Percentiles rank a stretch among this genome's conserved stretches.
phyloP scores from a whole-genome alignment of 2,329 filamentous ascomycete genomes.

The Colletotrichum sp. region DNA sequence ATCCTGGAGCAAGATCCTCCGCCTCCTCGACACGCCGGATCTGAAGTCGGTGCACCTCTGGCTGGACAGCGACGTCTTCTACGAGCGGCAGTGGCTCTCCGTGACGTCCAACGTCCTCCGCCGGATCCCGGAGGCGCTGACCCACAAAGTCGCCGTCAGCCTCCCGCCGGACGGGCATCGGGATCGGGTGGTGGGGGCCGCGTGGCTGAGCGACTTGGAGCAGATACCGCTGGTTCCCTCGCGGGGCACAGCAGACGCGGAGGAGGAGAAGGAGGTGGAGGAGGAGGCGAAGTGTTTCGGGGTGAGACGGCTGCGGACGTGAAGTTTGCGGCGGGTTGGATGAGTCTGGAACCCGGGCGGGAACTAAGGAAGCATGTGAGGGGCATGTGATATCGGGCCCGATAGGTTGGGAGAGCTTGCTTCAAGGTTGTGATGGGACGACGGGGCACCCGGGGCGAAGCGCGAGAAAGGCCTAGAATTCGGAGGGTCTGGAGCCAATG shows the following conservation, averaged over 20 bases:
- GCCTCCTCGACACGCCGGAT: not conserved
- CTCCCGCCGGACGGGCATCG: slow-evolving; percentile 12
- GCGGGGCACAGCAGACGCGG: not conserved
- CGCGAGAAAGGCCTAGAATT: not conserved
- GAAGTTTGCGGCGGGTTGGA: not conserved
- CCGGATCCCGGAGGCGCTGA: slow-evolving; percentile 6
- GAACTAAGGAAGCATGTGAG: not conserved
- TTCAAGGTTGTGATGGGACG: not conserved
- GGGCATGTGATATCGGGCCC: not conserved
- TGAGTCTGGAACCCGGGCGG: not conserved
- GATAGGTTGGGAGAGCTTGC: not conserved
- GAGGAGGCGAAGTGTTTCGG: not conserved
- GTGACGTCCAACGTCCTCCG: slow-evolving; percentile 6
- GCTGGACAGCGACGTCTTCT: slow-evolving; percentile 12
- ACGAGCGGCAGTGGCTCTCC: slow-evolving; percentile 15
- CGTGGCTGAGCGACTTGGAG: not conserved
- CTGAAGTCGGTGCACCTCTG: not conserved
- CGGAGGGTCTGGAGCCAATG: not conserved
- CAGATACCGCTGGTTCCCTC: not conserved
- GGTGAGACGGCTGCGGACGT: not conserved
- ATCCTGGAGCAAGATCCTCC: not conserved
- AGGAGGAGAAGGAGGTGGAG: not conserved
- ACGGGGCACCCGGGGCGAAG: not conserved
- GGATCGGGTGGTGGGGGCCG: not conserved
- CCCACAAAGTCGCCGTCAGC: slow-evolving; percentile 13